Evolutionary conservation across 495 filamentous ascomycete genomes (phyloP).

Genomic region (Aspergillus egyptiacus): DNA sequence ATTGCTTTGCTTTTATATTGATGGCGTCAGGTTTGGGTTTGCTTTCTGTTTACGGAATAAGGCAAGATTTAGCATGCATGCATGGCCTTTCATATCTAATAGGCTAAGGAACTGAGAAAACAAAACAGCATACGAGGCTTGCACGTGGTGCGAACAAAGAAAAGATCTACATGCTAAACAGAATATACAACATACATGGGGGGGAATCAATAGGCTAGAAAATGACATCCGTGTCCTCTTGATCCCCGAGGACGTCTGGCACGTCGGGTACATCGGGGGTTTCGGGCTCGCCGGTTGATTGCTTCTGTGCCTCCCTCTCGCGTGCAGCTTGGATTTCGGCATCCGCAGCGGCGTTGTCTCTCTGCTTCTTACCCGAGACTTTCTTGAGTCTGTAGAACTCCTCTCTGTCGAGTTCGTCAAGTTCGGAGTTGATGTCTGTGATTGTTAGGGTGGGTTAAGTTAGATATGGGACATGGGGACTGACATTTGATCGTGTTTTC

Average conservation of each 20-base stretch:
- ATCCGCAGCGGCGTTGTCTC: slow-evolving; percentile 69
- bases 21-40: slow-evolving; percentile 33
- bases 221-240: slow-evolving; percentile 91
- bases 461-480: slow-evolving; percentile 18
- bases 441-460: slow-evolving; percentile 14
- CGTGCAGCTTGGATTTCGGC: slow-evolving; percentile 62
- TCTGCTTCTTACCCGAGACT: slow-evolving; percentile 90
- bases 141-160: slow-evolving; percentile 2
- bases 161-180: slow-evolving; percentile 20
- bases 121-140: slow-evolving; percentile 18
- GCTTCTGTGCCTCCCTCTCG: slow-evolving; percentile 40
- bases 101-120: slow-evolving; percentile 3
- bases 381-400: slow-evolving; percentile 99
- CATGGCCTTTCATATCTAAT: not conserved
- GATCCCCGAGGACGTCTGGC: slow-evolving; percentile 70
- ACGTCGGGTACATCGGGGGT: slow-evolving; percentile 47
- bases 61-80: not conserved
- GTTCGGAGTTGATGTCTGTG: slow-evolving; percentile 92
- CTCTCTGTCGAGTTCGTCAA: slow-evolving; percentile 96
- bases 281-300: slow-evolving; percentile 31
- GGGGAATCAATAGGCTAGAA: slow-evolving; percentile 52
- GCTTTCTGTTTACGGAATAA: slow-evolving; percentile 14
- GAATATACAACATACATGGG: slow-evolving; percentile 22
- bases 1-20: slow-evolving; percentile 12
- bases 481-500: slow-evolving; percentile 97